Base-by-base conservation (phyloP, 192 early-diverging fungal species). In the Gonapodya sp. region DNA sequence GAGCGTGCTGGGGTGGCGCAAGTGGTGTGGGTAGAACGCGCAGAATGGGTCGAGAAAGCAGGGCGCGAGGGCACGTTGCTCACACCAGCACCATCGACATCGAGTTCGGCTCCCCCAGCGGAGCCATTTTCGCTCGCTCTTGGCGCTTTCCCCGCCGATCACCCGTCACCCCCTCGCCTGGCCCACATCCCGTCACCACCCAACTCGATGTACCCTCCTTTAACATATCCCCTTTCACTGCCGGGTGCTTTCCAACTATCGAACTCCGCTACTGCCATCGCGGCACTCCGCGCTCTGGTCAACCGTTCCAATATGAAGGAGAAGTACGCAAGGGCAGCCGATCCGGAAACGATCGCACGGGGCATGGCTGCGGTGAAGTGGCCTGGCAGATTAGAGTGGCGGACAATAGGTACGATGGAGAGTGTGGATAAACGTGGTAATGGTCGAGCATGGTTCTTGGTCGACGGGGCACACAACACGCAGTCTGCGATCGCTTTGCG, bases 381-480 rank as follows among this genome's bases (percentile, higher is more conserved):
- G 94, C 94, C 94, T 0, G 96, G 96, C 16, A 88, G 96, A 1
- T 81, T 98, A 78, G 93, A 96, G 73, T 93, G 91, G 90, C 46
- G 8, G 8, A 8, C 46, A 64, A 8, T 64, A 16, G 8, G 8
- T 16, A 0, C 33, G 24, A 31, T 32, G n/a, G 36, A 78, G 32
- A 0, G 24, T 31, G 82, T 93, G 32, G n/a, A n/a, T n/a, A n/a
- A n/a, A n/a, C n/a, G n/a, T n/a, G n/a, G n/a, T n/a, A n/a, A n/a
- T n/a, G n/a, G n/a, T n/a, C 78, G 79, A 30, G 83, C 81, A 14
- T 81, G 83, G 82, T 80, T 98, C n/a, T 86, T 96, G 2, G 87
- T 94, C 0, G 96, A 98, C 82, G 97, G 97, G 16, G 95, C 96
- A 0, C 97, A 98, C 83, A 98, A 98, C 84, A 86, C 87, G 46